Evolutionary conservation across 2,329 filamentous ascomycete species (phyloP), one percentile per base, ranked within the genome.

Genomic region (Sarocladium brachiariae): DNA sequence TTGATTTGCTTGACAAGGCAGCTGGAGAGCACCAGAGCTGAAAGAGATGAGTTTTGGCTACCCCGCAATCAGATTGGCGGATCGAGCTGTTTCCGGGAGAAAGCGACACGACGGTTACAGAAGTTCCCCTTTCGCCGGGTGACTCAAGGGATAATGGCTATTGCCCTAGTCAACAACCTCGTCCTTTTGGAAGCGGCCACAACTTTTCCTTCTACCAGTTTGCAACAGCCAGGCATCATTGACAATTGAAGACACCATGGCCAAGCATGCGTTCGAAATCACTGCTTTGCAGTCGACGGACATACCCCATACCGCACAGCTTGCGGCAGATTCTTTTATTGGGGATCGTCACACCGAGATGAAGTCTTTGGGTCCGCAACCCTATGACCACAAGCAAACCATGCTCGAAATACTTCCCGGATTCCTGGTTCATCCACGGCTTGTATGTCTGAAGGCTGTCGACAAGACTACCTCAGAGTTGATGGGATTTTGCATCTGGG

Each of bases 291-390:
- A 54, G 18, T 50, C 53, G 19, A 51, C 56, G 11, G 66, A 69
- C 51, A 58, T 67, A 24, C 57, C 63, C 10, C 55, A 53, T 16
- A 54, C 65, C 25, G 59, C 61, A 9, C 55, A 59, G 34, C 58
- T 69, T 45, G 52, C 56, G 33, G 57, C 56, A 19, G 54, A 60
- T 27, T 58, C 64, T 8, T 70, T 69, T 34, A 52, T 56, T 23
- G 51, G 51, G 9, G 67, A 69, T 50, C 57, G 63, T 16, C 64
- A 70, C 38, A 68, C 66, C 2, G 56, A 65, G 56, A 65, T 69
- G 60, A 70, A 70, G 51, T 59, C 57, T 5, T 55, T 59, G 31
- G 57, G 60, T 50, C 55, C 59, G 39, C 54, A 57, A 21, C 58
- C 63, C 3, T 63, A 60, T 43, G 54, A 58, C 10, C 64, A 66